These are phyloP conservation scores for Pythium dissimile DNA, from an alignment of 352 stramenopile species.

Conservation along the genomic window DNA sequence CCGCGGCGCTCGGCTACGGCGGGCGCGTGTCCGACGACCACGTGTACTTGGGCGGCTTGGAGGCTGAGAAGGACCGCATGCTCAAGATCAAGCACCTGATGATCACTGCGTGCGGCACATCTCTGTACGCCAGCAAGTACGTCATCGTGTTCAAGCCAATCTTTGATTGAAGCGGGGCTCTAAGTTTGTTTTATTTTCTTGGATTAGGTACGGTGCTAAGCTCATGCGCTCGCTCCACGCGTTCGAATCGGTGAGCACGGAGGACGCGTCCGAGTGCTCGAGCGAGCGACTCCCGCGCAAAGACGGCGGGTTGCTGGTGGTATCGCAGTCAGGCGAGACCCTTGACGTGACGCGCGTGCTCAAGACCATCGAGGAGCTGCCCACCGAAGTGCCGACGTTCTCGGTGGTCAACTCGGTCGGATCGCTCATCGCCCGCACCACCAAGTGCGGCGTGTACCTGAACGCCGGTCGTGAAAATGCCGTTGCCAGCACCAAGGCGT, in stretches of 20 bases:
- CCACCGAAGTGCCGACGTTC: slow-evolving; percentile 77
- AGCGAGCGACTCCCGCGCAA: slow-evolving; percentile 89
- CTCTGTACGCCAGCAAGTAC: slow-evolving; percentile 93
- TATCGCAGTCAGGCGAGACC: slow-evolving; percentile 98
- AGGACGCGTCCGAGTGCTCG: slow-evolving; percentile 90
- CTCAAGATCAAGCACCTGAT: slow-evolving; percentile 93
- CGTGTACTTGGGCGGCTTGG: slow-evolving; percentile 93
- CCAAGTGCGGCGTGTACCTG: slow-evolving; percentile 95
- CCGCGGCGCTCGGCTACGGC: slow-evolving; percentile 91
- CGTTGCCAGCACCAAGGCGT: slow-evolving; percentile 98
- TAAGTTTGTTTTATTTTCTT: not conserved
- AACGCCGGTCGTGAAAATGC: slow-evolving; percentile 98
- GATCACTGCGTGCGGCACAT: slow-evolving; percentile 94
- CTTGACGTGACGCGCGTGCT: slow-evolving; percentile 96
- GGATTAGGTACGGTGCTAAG: slow-evolving; percentile 76
- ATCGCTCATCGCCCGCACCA: slow-evolving; percentile 94
- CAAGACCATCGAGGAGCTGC: slow-evolving; percentile 79
- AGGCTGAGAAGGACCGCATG: slow-evolving; percentile 89
- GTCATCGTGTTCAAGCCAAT: too few relatives aligned
- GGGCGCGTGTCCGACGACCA: slow-evolving; percentile 92
- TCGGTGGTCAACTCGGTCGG: slow-evolving; percentile 97
- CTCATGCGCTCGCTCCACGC: slow-evolving; percentile 96
- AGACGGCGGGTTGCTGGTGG: slow-evolving; percentile 91
- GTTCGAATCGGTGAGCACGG: slow-evolving; percentile 91
- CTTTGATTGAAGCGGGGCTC: too few relatives aligned